phyloP scores from a whole-genome alignment of 371 early-diverging fungal species.

The Funneliformis caledonium region DNA sequence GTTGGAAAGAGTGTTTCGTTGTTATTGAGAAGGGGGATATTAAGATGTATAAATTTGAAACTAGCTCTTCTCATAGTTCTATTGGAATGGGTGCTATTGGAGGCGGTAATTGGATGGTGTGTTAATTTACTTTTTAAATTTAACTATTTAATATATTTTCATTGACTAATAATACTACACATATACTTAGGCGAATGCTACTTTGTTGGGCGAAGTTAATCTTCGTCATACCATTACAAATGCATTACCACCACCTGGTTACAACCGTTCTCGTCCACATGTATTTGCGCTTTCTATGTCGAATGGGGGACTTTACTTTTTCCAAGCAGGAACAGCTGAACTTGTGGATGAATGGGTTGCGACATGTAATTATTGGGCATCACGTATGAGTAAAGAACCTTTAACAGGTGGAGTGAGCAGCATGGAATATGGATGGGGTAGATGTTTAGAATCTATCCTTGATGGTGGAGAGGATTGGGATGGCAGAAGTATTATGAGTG shows the following conservation, averaged over 20 bases:
- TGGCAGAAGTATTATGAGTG: constrained; percentile 48
- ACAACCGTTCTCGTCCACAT: constrained; percentile 74
- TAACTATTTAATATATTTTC: constrained; percentile 32
- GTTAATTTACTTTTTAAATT: constrained; percentile 26
- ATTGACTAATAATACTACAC: background rate
- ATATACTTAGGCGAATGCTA: constrained; percentile 46
- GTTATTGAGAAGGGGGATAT: constrained; percentile 77
- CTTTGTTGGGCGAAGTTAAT: constrained; percentile 60
- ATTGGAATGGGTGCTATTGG: constrained; percentile 43
- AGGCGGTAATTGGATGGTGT: constrained; percentile 40
- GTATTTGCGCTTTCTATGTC: constrained; percentile 84
- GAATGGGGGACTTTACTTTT: constrained; percentile 81
- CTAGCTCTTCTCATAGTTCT: constrained; percentile 27
- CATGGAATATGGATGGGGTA: constrained; percentile 91
- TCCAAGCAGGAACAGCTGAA: constrained; percentile 72
- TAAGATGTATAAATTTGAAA: constrained; percentile 76
- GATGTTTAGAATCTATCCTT: constrained; percentile 44
- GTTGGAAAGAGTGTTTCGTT: constrained; percentile 85
- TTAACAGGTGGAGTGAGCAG: constrained; percentile 81
- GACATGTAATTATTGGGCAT: constrained; percentile 92
- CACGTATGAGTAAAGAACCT: constrained; percentile 85
- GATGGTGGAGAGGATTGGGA: constrained; percentile 42
- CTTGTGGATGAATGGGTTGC: constrained; percentile 82
- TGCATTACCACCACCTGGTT: constrained; percentile 82
- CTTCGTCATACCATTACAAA: constrained; percentile 80